Base-by-base conservation (phyloP, 257 asterid species). In the Solanum peruvianum region DNA sequence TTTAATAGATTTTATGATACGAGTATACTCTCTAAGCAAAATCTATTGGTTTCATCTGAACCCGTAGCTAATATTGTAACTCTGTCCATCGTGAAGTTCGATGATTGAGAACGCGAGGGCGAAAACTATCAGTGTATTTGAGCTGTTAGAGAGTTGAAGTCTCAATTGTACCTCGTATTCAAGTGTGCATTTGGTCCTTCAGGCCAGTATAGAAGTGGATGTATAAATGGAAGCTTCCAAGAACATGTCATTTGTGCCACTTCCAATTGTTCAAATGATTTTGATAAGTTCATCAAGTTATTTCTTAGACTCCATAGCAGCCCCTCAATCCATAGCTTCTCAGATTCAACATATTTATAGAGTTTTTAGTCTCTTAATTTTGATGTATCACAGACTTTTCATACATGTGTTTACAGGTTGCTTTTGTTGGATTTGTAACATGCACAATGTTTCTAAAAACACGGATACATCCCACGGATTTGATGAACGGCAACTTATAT, bases 391-490 rank as follows among this genome's bases (percentile, higher is more conserved):
- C 69, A 49, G 20, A 31, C 31, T 66, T 66, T 27, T 60, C 21
- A 69, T 21, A 35, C 82, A 29, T n/a, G 15, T 87, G 88, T 78
- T 52, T 91, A 42, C 94, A 96, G 99, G 99, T 96, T 87, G 98
- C 95, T 76, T 92, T 96, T 90, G 99, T 95, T 23, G 98, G 97
- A 83, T 35, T 91, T 31, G 94, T 95, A 77, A 93, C 99, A 15
- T 94, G 95, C 82, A 96, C 98, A 27, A 92, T 94, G 95, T 96
- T 96, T 89, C 92, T 93, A 37, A 95, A 95, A 81, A 93, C 98
- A 31, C 89, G 94, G 91, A 11, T 93, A 58, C 95, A 94, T 86
- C 98, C 99, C 69, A 92, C 94, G 49, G 96, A 94, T 82, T 72
- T 94, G 90, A 66, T 66, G 33, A 92, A 94, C 58, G 98, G 92